Evolutionary conservation across 495 filamentous ascomycete species (phyloP).

Genomic region (Apiosordaria backusii): DNA sequence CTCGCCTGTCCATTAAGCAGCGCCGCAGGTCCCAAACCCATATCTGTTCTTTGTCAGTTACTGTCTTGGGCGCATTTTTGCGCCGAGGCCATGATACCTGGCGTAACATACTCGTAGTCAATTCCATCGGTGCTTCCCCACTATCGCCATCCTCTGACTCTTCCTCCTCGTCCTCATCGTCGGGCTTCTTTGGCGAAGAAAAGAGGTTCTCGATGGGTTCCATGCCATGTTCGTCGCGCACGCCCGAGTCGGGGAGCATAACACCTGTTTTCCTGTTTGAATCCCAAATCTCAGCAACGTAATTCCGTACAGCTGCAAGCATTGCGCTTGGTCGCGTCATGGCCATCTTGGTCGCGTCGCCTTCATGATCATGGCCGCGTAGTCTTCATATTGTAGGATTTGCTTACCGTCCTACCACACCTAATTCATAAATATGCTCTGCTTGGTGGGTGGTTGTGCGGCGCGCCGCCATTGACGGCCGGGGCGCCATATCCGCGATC

Average conservation of each 20-base stretch:
- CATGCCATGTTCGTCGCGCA: conserved; percentile 88
- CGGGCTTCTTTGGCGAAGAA: conserved; percentile 64
- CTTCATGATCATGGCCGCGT: neutral
- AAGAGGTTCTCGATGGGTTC: conserved; percentile 82
- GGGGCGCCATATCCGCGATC: conserved; percentile 31
- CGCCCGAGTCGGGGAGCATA: conserved; percentile 70
- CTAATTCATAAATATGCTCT: conserved; percentile 48
- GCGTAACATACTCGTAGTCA: conserved; percentile 29
- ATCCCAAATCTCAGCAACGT: neutral
- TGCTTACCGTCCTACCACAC: conserved; percentile 48
- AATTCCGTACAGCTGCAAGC: neutral
- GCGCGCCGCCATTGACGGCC: conserved; percentile 35
- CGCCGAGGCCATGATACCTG: neutral
- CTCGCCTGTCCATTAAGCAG: conserved; percentile 33
- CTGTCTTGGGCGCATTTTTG: neutral
- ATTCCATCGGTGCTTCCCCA: neutral
- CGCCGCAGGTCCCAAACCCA: conserved; percentile 26
- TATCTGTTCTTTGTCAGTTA: neutral
- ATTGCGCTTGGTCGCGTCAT: neutral
- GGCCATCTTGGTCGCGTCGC: neutral
- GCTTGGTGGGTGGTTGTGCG: conserved; percentile 34
- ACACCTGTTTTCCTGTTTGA: conserved; percentile 71
- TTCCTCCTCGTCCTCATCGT: conserved; percentile 13
- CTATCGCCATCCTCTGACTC: conserved; percentile 24
- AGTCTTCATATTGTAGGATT: neutral